Evolutionary conservation across 345 rosid genomes (phyloP).

Genomic region (Erodium maritimum): DNA sequence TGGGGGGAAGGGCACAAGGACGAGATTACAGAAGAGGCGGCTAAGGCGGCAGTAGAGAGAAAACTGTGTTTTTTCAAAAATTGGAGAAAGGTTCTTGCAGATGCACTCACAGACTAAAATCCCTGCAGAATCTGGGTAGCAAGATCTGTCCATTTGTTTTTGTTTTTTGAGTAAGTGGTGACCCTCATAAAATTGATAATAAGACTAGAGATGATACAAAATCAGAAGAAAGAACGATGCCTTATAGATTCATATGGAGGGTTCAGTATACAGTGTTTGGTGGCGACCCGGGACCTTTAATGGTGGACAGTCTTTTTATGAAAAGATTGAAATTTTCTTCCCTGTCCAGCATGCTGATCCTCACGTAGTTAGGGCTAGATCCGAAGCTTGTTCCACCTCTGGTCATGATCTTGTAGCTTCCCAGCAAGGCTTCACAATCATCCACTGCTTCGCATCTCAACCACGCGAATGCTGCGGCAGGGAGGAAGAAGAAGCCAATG

Average conservation of each 20-base stretch:
- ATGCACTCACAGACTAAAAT: too few relatives aligned
- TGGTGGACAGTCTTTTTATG: slow-evolving; percentile 28
- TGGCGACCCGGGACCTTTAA: neutral
- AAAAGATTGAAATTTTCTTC: slow-evolving; percentile 39
- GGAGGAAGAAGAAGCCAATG: neutral
- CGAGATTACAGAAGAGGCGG: too few relatives aligned
- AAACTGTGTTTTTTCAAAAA: too few relatives aligned
- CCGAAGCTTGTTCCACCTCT: slow-evolving; percentile 70
- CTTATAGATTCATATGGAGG: neutral
- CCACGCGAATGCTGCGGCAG: slow-evolving; percentile 87
- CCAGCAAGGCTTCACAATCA: slow-evolving; percentile 59
- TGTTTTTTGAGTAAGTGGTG: too few relatives aligned
- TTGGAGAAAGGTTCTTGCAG: too few relatives aligned
- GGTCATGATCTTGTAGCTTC: slow-evolving; percentile 46
- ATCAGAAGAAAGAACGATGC: too few relatives aligned
- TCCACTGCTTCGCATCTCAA: slow-evolving; percentile 53
- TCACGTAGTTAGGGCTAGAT: slow-evolving; percentile 38
- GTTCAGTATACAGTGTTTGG: neutral
- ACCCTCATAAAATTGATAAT: too few relatives aligned
- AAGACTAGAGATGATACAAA: too few relatives aligned
- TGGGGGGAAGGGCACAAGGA: too few relatives aligned
- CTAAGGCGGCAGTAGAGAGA: too few relatives aligned
- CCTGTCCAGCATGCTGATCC: slow-evolving; percentile 64
- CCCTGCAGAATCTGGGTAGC: too few relatives aligned
- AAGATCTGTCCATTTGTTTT: too few relatives aligned